phyloP scores from a whole-genome alignment of 805 yeast genomes.

The Starmera amethionina region DNA sequence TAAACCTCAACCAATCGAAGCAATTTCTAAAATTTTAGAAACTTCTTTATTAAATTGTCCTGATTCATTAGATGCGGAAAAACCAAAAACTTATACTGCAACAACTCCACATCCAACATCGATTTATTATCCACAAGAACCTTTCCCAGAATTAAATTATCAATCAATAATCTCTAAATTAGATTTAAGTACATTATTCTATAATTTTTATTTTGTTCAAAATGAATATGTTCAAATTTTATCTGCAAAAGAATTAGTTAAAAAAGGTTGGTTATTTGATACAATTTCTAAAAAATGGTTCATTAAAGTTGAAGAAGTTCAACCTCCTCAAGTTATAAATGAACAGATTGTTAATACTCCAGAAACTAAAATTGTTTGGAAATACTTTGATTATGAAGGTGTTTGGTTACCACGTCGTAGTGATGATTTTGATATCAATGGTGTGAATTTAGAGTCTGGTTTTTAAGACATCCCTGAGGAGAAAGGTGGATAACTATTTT shows the following conservation, averaged over 20 bases:
- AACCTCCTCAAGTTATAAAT: constrained; percentile 11
- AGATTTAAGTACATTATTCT: constrained; percentile 82
- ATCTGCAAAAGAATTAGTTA: constrained; percentile 71
- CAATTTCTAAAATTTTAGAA: constrained; percentile 54
- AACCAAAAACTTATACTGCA: constrained; percentile 62
- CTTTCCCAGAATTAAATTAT: constrained; percentile 42
- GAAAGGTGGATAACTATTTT: neutral
- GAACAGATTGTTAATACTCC: constrained; percentile 22
- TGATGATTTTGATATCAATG: constrained; percentile 38
- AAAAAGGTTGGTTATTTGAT: constrained; percentile 79
- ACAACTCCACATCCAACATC: constrained; percentile 83
- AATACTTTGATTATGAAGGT: constrained; percentile 78
- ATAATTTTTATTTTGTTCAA: constrained; percentile 78
- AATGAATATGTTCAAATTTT: constrained; percentile 62
- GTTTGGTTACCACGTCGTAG: constrained; percentile 56
- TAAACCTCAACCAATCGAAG: constrained; percentile 43
- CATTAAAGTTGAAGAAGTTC: constrained; percentile 44
- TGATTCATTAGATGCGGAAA: constrained; percentile 85
- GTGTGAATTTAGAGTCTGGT: constrained; percentile 10
- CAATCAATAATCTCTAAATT: constrained; percentile 55
- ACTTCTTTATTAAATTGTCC: constrained; percentile 83
- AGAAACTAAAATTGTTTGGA: constrained; percentile 45
- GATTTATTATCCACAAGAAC: constrained; percentile 82
- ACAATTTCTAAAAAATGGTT: constrained; percentile 74
- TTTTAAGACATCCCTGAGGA: constrained; percentile 1